Evolutionary conservation across 1,139 yeast genomes (phyloP).

Genomic region (Kodamaea alishanica): DNA sequence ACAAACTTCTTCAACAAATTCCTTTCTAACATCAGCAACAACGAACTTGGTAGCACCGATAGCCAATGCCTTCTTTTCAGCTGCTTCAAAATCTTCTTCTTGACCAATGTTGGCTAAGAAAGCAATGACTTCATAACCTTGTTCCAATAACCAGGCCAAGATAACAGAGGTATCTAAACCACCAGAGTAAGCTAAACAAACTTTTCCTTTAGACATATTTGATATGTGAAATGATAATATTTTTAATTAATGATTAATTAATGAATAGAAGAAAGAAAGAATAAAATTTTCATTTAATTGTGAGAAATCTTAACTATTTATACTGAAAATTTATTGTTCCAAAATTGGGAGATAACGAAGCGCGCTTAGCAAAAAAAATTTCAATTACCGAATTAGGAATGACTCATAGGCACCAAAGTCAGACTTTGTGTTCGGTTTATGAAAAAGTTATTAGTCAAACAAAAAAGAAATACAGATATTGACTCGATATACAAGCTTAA

Average conservation of each 20-base stretch:
- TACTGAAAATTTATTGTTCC: constrained; percentile 16
- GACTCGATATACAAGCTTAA: neutral
- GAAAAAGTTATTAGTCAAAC: constrained; percentile 1
- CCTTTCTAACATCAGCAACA: constrained; percentile 89
- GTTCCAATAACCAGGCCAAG: constrained; percentile 95
- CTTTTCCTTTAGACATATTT: constrained; percentile 91
- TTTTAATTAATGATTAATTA: constrained; percentile 1
- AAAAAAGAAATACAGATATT: neutral
- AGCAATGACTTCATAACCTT: constrained; percentile 97
- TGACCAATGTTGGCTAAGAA: constrained; percentile 98
- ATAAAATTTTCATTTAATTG: constrained; percentile 20
- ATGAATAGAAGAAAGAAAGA: constrained; percentile 7
- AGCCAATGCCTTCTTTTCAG: constrained; percentile 91
- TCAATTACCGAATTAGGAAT: constrained; percentile 36
- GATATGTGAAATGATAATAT: constrained; percentile 4
- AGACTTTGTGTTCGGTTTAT: neutral
- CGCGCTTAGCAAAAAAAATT: constrained; percentile 31
- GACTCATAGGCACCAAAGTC: constrained; percentile 23
- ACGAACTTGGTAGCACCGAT: constrained; percentile 97
- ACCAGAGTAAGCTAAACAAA: constrained; percentile 98
- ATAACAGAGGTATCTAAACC: constrained; percentile 98
- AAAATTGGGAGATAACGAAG: constrained; percentile 27
- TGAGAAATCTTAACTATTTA: constrained; percentile 19
- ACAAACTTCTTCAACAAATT: constrained; percentile 88
- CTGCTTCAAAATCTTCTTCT: constrained; percentile 98